Evolutionary conservation across 768 basidiomycete species (phyloP).

Genomic region (Lepiota venenata): DNA sequence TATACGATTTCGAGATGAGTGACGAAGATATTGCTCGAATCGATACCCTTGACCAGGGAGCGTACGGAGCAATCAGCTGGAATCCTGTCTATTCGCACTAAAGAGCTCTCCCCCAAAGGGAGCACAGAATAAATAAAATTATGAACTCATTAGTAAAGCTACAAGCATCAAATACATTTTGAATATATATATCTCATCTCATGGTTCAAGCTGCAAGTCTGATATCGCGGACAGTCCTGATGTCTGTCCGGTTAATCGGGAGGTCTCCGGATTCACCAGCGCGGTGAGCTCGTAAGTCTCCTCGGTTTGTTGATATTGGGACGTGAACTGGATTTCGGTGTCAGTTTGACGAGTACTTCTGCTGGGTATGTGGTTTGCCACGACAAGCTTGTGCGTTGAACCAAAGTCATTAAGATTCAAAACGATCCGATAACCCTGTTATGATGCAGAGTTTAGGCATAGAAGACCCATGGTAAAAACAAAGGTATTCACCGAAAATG

Average conservation of each 20-base stretch:
- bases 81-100: conserved; percentile 67
- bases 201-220: conserved; percentile 10
- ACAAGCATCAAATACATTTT: background rate
- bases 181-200: background rate
- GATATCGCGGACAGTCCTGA: conserved; percentile 10
- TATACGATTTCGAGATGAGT: conserved; percentile 74
- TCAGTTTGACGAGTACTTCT: conserved; percentile 21
- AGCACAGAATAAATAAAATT: background rate
- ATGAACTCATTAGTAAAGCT: background rate
- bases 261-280: background rate
- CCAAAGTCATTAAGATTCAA: conserved; percentile 28
- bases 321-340: conserved; percentile 28
- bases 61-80: conserved; percentile 76
- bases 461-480: background rate
- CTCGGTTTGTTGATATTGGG: conserved; percentile 17
- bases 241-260: background rate
- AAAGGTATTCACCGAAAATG: conserved; percentile 25
- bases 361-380: conserved; percentile 8
- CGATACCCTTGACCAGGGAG: conserved; percentile 69
- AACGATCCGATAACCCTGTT: conserved; percentile 34
- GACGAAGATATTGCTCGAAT: conserved; percentile 62
- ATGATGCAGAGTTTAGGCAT: background rate
- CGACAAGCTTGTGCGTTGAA: conserved; percentile 13
- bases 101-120: conserved; percentile 5
- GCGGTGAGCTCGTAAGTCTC: conserved; percentile 22